These are phyloP conservation scores for Verticillium isaacii DNA, from an alignment of 2,329 filamentous ascomycete genomes.

Conservation along the genomic window DNA sequence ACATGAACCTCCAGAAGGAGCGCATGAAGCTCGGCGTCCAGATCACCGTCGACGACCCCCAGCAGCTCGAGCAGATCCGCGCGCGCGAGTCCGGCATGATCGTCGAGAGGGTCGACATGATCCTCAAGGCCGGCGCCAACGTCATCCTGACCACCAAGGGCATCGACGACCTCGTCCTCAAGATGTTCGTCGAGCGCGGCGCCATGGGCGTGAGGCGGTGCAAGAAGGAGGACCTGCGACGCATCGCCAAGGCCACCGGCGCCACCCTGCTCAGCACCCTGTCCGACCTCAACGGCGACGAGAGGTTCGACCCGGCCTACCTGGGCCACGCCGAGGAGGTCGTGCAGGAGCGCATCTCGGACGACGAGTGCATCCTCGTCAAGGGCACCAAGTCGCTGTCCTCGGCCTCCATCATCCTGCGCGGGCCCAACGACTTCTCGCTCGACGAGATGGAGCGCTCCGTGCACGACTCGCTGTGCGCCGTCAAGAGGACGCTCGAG, in stretches of 20 bases:
- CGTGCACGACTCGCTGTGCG: conserved; percentile 92
- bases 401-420: conserved; percentile 92
- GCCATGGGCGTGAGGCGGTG: conserved; percentile 94
- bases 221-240: conserved; percentile 96
- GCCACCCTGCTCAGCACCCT: conserved; percentile 89
- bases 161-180: conserved; percentile 92
- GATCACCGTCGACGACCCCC: conserved; percentile 95
- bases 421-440: conserved; percentile 92
- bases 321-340: conserved; percentile 93
- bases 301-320: conserved; percentile 88
- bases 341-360: conserved; percentile 95
- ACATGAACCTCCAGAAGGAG: conserved; percentile 99
- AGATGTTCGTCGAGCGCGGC: conserved; percentile 89
- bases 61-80: conserved; percentile 95
- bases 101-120: conserved; percentile 92
- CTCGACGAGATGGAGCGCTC: conserved; percentile 99
- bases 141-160: conserved; percentile 97
- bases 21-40: conserved; percentile 98
- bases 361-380: conserved; percentile 96
- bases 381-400: conserved; percentile 94
- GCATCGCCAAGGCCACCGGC: conserved; percentile 93
- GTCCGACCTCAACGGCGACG: conserved; percentile 95
- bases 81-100: conserved; percentile 90
- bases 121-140: conserved; percentile 94
- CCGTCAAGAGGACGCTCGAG: conserved; percentile 95